Evolutionary conservation across 768 basidiomycete species (phyloP), one percentile per base, ranked within the genome.

Genomic region (Tulasnella calospora): DNA sequence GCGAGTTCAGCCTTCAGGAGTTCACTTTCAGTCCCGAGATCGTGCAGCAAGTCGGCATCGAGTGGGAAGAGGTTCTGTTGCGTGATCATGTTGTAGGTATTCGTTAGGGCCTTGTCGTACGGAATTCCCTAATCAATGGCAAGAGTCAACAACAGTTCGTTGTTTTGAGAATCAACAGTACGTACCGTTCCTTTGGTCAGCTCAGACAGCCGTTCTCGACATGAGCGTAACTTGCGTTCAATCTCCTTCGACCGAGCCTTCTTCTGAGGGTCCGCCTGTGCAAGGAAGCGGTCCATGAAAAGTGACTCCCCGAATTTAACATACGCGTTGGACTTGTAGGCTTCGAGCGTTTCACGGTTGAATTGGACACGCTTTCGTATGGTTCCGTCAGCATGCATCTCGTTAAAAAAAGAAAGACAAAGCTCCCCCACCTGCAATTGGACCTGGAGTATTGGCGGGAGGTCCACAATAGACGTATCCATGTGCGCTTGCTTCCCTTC

Each of bases 311-410:
- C 90, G 82, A 97, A 98, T 82, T 91, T 93, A 80, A 99, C 92
- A 83, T 95, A 97, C 4, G 95, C 95, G 82, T 99, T 97, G 7
- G 94, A 95, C 84, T 99, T 99, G 87, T 94, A 95, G 21, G 95
- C 92, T 80, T 96, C 93, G 77, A 94, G 88, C 0, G 93, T 95
- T 81, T 94, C 92, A 12, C 95, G 90, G 83, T 99, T 95, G 86
- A 95, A 99, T 88, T 97, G 95, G 5, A 95, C 96, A 78, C 96
- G 87, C 95, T 96, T 81, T 27, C 12, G 4, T 15, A 38, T 36
- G 12, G 27, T 19, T 21, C 27, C 17, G 33, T 15, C 27, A 71
- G 76, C 41, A 40, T 9, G 44, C 7, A 57, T 47, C 13, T 46
- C 55, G 51, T 15, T 33, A 41, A 46, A 13, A 15, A 73, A 74